phyloP scores from a whole-genome alignment of 306 rosid genomes.

The Morella rubra region DNA sequence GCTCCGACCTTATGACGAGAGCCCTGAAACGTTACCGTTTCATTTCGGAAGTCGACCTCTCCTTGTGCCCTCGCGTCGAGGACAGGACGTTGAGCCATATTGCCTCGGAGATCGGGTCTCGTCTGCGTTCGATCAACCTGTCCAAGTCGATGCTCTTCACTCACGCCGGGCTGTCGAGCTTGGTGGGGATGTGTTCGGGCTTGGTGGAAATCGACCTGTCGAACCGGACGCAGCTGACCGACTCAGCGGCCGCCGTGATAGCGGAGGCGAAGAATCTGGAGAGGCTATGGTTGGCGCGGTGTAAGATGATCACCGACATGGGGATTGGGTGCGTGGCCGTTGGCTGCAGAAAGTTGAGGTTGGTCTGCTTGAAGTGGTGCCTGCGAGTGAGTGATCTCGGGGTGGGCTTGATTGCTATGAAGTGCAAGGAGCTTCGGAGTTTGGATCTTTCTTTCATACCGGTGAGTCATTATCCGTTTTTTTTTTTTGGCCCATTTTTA shows the following conservation, averaged over 20 bases:
- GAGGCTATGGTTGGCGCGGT: slow-evolving; percentile 74
- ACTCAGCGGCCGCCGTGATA: slow-evolving; percentile 57
- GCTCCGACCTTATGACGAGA: slow-evolving; percentile 49
- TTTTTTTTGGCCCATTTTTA: not conserved
- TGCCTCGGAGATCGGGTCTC: slow-evolving; percentile 36
- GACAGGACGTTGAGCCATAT: slow-evolving; percentile 41
- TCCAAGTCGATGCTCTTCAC: slow-evolving; percentile 68
- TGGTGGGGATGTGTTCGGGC: slow-evolving; percentile 44
- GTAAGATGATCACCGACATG: slow-evolving; percentile 76
- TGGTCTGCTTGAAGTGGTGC: slow-evolving; percentile 83
- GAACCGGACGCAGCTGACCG: slow-evolving; percentile 69
- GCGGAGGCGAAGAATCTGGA: slow-evolving; percentile 71
- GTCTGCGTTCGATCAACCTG: slow-evolving; percentile 58
- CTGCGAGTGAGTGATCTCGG: slow-evolving; percentile 80
- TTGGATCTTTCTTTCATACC: slow-evolving; percentile 88
- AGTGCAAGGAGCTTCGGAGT: slow-evolving; percentile 63
- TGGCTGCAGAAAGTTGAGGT: slow-evolving; percentile 71
- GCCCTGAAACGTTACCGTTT: slow-evolving; percentile 49
- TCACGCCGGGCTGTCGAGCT: slow-evolving; percentile 46
- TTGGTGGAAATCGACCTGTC: slow-evolving; percentile 79
- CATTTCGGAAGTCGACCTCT: slow-evolving; percentile 50
- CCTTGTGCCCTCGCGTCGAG: slow-evolving; percentile 62
- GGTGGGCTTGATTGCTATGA: slow-evolving; percentile 76
- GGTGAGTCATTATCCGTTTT: slow-evolving; percentile 35
- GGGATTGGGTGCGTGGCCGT: slow-evolving; percentile 94